Evolutionary conservation across 805 yeast genomes (phyloP), one percentile per base, ranked within the genome.

Genomic region (Ogataea populi-albae): DNA sequence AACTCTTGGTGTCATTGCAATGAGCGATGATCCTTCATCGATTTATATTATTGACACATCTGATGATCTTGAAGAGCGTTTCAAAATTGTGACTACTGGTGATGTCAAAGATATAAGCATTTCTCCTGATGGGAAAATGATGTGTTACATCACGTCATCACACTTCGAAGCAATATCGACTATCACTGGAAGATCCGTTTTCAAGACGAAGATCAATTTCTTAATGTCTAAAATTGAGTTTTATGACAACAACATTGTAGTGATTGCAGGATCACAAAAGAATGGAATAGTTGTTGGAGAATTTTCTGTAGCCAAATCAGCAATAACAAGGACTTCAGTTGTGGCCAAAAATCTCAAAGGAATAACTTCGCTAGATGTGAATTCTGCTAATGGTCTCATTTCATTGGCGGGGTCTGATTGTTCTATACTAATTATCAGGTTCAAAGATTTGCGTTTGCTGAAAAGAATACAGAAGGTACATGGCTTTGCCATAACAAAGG

Each of bases 401-500:
- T 80, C 79, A 1, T 46, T 79, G 16, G 79, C 83, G 0, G 79
- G 81, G 0, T 76, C 79, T 37, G 93, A 85, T 47, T 73, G 77
- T 45, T 75, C 93, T 2, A 63, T 88, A 9, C 61, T 75, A 1
- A 47, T 88, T n/a, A 57, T 79, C 9, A 69, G 72, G 26, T 55
- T 73, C 11, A 62, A 68, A 2, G 75, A 70, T 42, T 71, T 88
- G 40, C 67, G 71, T 27, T 57, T 71, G 9, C 49, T 77, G 17
- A 75, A 71, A 38, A 62, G 68, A 5, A 64, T 77, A 37, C 71
- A 71, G 27, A 74, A 81, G 41, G 78, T 84, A 36, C 96, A 88
- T 56, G 65, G 71, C 6, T 85, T 85, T 57, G 87, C 94, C 17
- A 79, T 87, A 34, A 87, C 96, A 0, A 71, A 74, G 28, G 76